Percentiles rank a stretch among this genome's conserved stretches.
These are phyloP conservation scores for Kuraishia ogatae DNA, from an alignment of 805 yeast genomes.

Conservation along the genomic window DNA sequence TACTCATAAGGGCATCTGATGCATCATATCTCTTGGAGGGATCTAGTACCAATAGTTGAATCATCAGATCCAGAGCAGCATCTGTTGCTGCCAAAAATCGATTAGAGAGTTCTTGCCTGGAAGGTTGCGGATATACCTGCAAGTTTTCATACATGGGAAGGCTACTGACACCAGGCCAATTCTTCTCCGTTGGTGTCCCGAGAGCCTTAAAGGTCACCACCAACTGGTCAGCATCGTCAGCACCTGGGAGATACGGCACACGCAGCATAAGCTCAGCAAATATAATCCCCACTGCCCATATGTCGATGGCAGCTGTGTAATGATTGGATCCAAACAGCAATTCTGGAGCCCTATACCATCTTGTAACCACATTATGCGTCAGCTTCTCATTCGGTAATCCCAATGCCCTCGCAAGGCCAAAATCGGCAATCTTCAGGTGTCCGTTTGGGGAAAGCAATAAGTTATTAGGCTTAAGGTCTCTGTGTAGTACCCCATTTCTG, in stretches of 20 bases:
- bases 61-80: slow-evolving; percentile 67
- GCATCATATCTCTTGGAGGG: slow-evolving; percentile 69
- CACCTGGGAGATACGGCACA: slow-evolving; percentile 92
- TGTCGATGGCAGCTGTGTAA: slow-evolving; percentile 82
- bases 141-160: slow-evolving; percentile 71
- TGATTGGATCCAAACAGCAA: slow-evolving; percentile 80
- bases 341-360: slow-evolving; percentile 98
- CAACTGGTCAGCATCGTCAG: slow-evolving; percentile 80
- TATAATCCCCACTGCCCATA: slow-evolving; percentile 95
- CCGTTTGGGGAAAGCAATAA: slow-evolving; percentile 83
- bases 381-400: slow-evolving; percentile 70
- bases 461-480: slow-evolving; percentile 92
- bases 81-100: slow-evolving; percentile 90
- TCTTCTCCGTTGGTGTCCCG: slow-evolving; percentile 90
- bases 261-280: slow-evolving; percentile 95
- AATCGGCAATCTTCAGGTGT: slow-evolving; percentile 89
- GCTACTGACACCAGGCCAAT: slow-evolving; percentile 84
- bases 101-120: slow-evolving; percentile 68
- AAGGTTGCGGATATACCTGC: slow-evolving; percentile 75
- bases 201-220: slow-evolving; percentile 91
- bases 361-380: slow-evolving; percentile 91
- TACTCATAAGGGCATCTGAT: slow-evolving; percentile 52
- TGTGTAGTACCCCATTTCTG: slow-evolving; percentile 78
- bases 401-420: slow-evolving; percentile 84
- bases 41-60: slow-evolving; percentile 64